Evolutionary conservation across 2,329 filamentous ascomycete genomes (phyloP).

Genomic region (Botrytis hyacinthi): DNA sequence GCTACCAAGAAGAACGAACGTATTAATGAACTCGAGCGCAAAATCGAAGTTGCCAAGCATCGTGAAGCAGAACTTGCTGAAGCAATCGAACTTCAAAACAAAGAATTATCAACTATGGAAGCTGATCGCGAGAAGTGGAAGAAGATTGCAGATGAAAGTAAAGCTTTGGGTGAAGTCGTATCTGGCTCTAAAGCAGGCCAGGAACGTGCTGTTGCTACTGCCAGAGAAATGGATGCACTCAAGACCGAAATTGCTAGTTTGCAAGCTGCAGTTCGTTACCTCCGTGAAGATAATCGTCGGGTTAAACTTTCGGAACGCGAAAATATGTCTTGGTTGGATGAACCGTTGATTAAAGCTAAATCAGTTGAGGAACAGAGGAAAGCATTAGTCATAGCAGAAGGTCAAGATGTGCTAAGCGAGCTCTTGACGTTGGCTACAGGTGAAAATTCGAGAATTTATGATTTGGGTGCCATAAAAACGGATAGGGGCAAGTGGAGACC

Average conservation of each 20-base stretch:
- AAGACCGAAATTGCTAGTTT: slow-evolving; percentile 65
- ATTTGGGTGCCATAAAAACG: slow-evolving; percentile 55
- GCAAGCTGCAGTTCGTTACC: slow-evolving; percentile 64
- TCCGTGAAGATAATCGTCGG: slow-evolving; percentile 65
- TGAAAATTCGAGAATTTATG: slow-evolving; percentile 52
- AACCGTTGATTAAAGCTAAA: slow-evolving; percentile 52
- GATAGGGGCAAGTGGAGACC: slow-evolving; percentile 67
- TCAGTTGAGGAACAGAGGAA: slow-evolving; percentile 49
- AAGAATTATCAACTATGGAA: slow-evolving; percentile 63
- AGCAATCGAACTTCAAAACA: slow-evolving; percentile 65
- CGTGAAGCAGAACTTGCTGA: slow-evolving; percentile 55
- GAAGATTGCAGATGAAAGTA: slow-evolving; percentile 64
- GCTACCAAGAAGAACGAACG: slow-evolving; percentile 72
- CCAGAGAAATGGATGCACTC: slow-evolving; percentile 70
- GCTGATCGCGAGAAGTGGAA: slow-evolving; percentile 68
- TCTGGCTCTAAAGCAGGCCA: slow-evolving; percentile 56
- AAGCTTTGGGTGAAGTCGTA: slow-evolving; percentile 49
- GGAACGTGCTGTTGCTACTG: slow-evolving; percentile 66
- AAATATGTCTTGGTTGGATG: slow-evolving; percentile 56
- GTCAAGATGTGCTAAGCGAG: slow-evolving; percentile 61
- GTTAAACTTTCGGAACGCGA: slow-evolving; percentile 53
- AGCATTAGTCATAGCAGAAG: slow-evolving; percentile 57
- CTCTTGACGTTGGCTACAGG: slow-evolving; percentile 58
- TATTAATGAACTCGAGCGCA: slow-evolving; percentile 63
- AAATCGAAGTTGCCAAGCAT: slow-evolving; percentile 53